phyloP scores from a whole-genome alignment of 768 basidiomycete genomes.

The Tulasnella sp. region DNA sequence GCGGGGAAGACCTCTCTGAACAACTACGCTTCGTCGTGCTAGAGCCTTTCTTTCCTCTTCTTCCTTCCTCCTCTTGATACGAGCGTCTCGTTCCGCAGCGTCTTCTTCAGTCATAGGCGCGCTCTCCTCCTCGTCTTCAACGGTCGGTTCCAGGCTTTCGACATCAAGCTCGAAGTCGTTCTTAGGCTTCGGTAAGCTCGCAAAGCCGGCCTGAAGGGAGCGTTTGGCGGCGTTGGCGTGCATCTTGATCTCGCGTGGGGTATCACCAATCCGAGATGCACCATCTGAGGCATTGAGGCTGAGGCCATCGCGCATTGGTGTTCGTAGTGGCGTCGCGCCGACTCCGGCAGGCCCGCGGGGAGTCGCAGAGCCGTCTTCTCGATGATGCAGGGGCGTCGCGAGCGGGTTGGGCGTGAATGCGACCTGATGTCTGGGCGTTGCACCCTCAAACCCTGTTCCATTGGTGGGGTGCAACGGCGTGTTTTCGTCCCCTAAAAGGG shows the following conservation, averaged over 20 bases:
- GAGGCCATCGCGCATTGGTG: conserved; percentile 90
- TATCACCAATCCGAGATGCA: conserved; percentile 53
- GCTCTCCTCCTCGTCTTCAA: conserved; percentile 50
- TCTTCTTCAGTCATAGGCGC: conserved; percentile 65
- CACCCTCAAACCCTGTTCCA: conserved; percentile 90
- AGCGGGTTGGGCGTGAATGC: conserved; percentile 96
- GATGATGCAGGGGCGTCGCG: conserved; percentile 66
- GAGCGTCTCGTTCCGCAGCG: conserved; percentile 85
- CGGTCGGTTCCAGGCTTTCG: conserved; percentile 76
- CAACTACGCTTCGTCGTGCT: conserved; percentile 74
- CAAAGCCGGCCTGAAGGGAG: conserved; percentile 75
- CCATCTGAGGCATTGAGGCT: conserved; percentile 76
- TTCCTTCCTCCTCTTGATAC: conserved; percentile 58
- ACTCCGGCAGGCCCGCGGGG: conserved; percentile 39
- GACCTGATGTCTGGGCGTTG: conserved; percentile 87
- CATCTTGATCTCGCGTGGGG: conserved; percentile 71
- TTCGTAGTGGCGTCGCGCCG: conserved; percentile 78
- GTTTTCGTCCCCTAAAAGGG: conserved; percentile 94
- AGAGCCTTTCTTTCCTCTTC: conserved; percentile 74
- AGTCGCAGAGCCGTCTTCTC: conserved; percentile 42
- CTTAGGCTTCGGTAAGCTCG: conserved; percentile 82
- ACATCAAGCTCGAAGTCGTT: conserved; percentile 84
- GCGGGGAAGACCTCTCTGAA: conserved; percentile 79
- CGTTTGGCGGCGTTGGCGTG: conserved; percentile 63
- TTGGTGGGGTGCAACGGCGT: conserved; percentile 85